Evolutionary conservation across 2,329 filamentous ascomycete species (phyloP).

Genomic region (Pseudogymnoascus sp.): DNA sequence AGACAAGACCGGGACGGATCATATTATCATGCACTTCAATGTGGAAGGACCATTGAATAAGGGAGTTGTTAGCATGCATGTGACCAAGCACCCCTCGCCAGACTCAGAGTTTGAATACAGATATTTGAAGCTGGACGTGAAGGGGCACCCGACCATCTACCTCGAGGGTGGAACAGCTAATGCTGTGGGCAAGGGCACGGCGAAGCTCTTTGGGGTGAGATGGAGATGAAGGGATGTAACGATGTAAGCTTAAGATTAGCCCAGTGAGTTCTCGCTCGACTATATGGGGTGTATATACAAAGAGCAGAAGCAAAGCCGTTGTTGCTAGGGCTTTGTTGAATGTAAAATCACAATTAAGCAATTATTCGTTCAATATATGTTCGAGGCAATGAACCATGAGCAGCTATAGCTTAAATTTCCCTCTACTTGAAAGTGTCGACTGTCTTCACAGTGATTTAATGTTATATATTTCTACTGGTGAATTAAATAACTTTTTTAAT

Average conservation of each 20-base stretch:
- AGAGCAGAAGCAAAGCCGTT: not conserved
- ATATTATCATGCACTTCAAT: conserved; percentile 79
- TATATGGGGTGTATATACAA: conserved; percentile 2
- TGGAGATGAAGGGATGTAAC: conserved; percentile 9
- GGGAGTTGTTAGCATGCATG: conserved; percentile 68
- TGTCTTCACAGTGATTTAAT: not conserved
- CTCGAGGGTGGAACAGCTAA: conserved; percentile 45
- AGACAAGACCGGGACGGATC: conserved; percentile 67
- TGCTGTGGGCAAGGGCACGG: conserved; percentile 22
- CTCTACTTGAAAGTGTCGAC: not conserved
- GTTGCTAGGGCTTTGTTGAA: not conserved
- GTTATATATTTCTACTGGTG: not conserved
- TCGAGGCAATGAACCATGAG: not conserved
- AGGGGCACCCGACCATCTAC: conserved; percentile 57
- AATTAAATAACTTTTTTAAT: not conserved
- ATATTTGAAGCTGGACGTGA: conserved; percentile 71
- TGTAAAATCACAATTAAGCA: conserved; percentile 5
- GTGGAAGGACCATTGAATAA: conserved; percentile 68
- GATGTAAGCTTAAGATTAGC: conserved; percentile 1
- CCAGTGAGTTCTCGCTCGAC: conserved; percentile 1
- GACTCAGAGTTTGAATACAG: conserved; percentile 75
- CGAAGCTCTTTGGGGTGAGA: conserved; percentile 26
- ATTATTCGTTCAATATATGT: not conserved
- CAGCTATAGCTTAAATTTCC: not conserved
- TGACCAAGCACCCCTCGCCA: conserved; percentile 56